Conservation (phyloP, 202 grass and related monocot genomes). For the Hordeum pubiflorum region DNA sequence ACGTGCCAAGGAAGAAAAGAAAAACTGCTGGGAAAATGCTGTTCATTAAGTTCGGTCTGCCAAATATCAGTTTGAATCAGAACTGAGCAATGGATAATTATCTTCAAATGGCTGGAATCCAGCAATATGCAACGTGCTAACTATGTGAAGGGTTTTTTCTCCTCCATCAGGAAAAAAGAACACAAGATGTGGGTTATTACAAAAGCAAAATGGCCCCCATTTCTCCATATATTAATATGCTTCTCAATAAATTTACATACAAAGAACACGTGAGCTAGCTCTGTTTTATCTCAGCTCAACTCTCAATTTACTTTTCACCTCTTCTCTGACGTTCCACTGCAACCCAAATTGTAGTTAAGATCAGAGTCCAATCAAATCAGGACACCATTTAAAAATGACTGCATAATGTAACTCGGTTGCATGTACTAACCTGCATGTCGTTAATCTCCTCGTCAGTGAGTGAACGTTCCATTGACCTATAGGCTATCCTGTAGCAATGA, state of each 20-base stretch:
- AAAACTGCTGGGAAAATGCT: neutral
- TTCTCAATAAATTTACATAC: conserved; percentile 29
- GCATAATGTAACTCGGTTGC: neutral
- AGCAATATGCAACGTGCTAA: neutral
- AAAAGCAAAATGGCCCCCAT: neutral
- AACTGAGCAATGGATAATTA: conserved; percentile 2
- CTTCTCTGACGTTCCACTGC: conserved; percentile 82
- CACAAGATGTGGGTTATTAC: neutral
- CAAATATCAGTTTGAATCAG: neutral
- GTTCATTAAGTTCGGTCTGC: neutral
- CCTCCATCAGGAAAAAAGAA: neutral
- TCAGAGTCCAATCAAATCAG: conserved; percentile 5
- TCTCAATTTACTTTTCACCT: conserved; percentile 71
- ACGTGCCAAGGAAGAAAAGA: neutral
- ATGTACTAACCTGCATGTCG: conserved; percentile 65
- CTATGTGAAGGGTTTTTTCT: neutral
- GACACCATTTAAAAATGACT: neutral
- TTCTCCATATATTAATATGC: neutral
- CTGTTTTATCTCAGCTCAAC: conserved; percentile 63
- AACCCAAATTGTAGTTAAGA: conserved; percentile 25
- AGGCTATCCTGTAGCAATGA: conserved; percentile 87
- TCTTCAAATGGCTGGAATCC: neutral
- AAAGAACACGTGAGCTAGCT: neutral
- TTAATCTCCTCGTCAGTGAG: conserved; percentile 93
- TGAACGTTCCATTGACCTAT: conserved; percentile 81